A percentile compares a stretch with the other conserved stretches of the same genome.
Evolutionary conservation across 108 stramenopile species (phyloP).

Genomic region (Asterionellopsis glacialis): DNA sequence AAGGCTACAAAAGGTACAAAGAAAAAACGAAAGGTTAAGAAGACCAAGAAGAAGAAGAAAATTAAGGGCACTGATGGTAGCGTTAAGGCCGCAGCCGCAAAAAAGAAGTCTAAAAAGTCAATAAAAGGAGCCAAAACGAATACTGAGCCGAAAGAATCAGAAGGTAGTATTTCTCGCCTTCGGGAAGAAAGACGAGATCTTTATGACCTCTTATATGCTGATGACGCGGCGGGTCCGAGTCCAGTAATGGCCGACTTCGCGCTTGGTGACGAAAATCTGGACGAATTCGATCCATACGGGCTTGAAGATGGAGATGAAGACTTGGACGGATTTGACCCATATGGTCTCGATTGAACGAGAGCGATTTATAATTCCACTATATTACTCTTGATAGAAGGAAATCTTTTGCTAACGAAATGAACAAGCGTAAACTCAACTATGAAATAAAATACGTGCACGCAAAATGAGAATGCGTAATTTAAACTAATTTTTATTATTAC

Average conservation of each 20-base stretch:
- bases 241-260: slow-evolving; percentile 12
- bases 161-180: slow-evolving; percentile 56
- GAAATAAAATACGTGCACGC: too few relatives aligned
- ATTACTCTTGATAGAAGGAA: too few relatives aligned
- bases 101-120: background rate
- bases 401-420: too few relatives aligned
- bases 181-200: slow-evolving; percentile 78
- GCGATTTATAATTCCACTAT: background rate
- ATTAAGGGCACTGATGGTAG: background rate
- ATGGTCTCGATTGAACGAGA: slow-evolving; percentile 46
- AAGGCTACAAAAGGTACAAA: slow-evolving; percentile 13
- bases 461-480: too few relatives aligned
- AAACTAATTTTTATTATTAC: too few relatives aligned
- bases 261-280: slow-evolving; percentile 58
- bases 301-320: slow-evolving; percentile 66
- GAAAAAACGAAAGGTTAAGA: slow-evolving; percentile 11
- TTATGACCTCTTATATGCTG: slow-evolving; percentile 78
- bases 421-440: too few relatives aligned
- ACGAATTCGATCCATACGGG: slow-evolving; percentile 76
- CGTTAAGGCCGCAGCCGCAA: background rate
- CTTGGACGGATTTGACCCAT: slow-evolving; percentile 71
- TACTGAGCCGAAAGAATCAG: slow-evolving; percentile 22
- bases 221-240: slow-evolving; percentile 19
- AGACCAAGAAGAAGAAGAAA: slow-evolving; percentile 16
- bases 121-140: background rate